Conservation (phyloP, 805 yeast genomes). For the Candida nitratophila region DNA sequence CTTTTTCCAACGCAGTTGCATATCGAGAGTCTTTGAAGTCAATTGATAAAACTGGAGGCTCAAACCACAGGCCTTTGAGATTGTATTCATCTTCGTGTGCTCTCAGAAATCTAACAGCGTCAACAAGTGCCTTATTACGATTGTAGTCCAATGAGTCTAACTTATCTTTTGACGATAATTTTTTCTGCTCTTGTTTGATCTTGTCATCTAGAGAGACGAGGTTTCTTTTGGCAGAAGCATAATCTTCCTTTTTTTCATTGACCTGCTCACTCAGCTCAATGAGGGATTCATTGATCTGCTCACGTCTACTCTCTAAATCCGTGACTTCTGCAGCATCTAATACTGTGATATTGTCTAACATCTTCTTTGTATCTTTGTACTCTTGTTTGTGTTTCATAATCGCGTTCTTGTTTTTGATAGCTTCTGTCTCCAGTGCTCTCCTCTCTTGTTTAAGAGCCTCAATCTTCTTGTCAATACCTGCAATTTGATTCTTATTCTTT, state of each 20-base stretch:
- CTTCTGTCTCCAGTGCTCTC: neutral
- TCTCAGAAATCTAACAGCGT: constrained; percentile 38
- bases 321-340: neutral
- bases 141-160: constrained; percentile 35
- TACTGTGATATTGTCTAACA: neutral
- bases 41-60: constrained; percentile 70
- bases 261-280: neutral
- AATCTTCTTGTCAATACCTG: neutral
- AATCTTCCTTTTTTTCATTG: neutral
- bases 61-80: constrained; percentile 41
- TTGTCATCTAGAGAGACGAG: constrained; percentile 6
- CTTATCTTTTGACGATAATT: constrained; percentile 41
- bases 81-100: constrained; percentile 21
- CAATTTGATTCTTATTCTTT: neutral
- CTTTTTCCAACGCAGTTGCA: constrained; percentile 51
- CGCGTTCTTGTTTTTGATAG: neutral
- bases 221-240: constrained; percentile 7
- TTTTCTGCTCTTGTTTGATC: constrained; percentile 10
- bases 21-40: constrained; percentile 40
- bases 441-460: neutral
- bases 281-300: neutral
- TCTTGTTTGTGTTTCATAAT: neutral
- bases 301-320: neutral
- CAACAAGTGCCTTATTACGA: constrained; percentile 18
- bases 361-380: neutral